Percentiles rank a stretch among this genome's conserved stretches.
Evolutionary conservation across 495 filamentous ascomycete species (phyloP).

Genomic region (Aspergillus steynii): DNA sequence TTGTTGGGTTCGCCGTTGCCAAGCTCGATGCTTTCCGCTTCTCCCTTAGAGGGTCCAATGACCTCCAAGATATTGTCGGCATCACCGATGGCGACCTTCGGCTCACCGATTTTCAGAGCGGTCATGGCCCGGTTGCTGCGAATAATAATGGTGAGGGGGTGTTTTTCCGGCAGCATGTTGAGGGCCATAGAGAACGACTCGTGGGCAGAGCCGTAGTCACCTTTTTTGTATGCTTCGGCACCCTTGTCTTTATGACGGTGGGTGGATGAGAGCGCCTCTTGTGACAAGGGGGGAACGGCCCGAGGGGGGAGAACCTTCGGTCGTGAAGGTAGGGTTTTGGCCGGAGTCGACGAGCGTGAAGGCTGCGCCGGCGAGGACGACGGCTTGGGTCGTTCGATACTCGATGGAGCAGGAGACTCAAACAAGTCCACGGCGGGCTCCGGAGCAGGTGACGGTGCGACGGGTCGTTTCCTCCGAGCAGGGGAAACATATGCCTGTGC

Average conservation of each 20-base stretch:
- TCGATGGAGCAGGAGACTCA: constrained; percentile 43
- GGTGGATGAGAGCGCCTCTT: constrained; percentile 68
- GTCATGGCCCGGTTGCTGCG: constrained; percentile 92
- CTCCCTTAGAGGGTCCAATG: constrained; percentile 77
- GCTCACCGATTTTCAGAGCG: constrained; percentile 83
- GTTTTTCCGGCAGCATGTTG: constrained; percentile 68
- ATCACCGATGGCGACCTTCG: constrained; percentile 79
- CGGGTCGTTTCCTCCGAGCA: constrained; percentile 71
- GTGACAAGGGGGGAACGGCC: constrained; percentile 66
- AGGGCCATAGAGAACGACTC: constrained; percentile 78
- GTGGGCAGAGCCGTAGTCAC: constrained; percentile 86
- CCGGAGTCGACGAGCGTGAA: constrained; percentile 24
- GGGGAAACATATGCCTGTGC: constrained; percentile 88
- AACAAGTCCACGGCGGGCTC: constrained; percentile 60
- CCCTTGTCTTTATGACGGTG: constrained; percentile 75
- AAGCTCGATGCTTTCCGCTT: constrained; percentile 74
- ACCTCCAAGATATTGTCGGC: constrained; percentile 76
- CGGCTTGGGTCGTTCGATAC: constrained; percentile 28
- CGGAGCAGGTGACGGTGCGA: constrained; percentile 41
- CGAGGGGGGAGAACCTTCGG: constrained; percentile 54
- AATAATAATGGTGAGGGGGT: constrained; percentile 81
- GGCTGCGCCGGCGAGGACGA: constrained; percentile 30
- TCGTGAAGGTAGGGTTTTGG: constrained; percentile 42
- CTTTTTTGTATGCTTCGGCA: constrained; percentile 86
- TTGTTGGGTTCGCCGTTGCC: constrained; percentile 64